Evolutionary conservation across 768 basidiomycete species (phyloP), one percentile per base, ranked within the genome.

Genomic region (Lyophyllum shimeji): DNA sequence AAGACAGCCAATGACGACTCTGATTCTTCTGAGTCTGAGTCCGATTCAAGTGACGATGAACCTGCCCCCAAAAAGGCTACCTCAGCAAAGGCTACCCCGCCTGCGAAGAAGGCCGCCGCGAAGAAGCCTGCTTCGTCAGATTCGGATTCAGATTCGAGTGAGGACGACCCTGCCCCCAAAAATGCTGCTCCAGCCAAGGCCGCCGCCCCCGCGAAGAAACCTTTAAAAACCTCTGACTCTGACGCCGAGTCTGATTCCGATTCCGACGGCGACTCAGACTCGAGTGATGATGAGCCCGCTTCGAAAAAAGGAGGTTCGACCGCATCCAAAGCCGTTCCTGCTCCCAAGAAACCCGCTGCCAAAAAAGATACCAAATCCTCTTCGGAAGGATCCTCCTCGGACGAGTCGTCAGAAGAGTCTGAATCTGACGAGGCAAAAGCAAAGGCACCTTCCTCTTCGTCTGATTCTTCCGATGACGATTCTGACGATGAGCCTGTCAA

Each of bases 1-100:
- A 76, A 79, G 58, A 67, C 69, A n/a, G 65, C 68, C 40, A 13
- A 5, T 13, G 34, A 37, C 4, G 34, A 37, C 34, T 37, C 34
- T 17, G 29, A 29, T 29, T 29, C 29, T 9, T 29, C 29, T 29
- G 29, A 29, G 29, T 29, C 29, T 29, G 29, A 29, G 29, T 70
- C 71, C 13, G 52, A 56, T 1, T 65, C 72, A 31, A 67, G 65
- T 39, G 74, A 75, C 29, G 70, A 69, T 50, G 71, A 76, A 43
- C 63, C 70, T 31, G 60, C 61, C 45, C 64, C 72, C n/a, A 68
- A 60, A 53, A 68, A 63, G 24, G 31, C 57, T 40, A 37, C 60
- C 64, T 25, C 23, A 15, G 52, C 55, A 34, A 66, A 63, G 39
- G 49, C 44, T 31, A 53, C 40, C 13, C 53, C 53, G n/a, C 21